Evolutionary conservation across 2,329 filamentous ascomycete genomes (phyloP).

Genomic region (Aspergillus fumigatiaffinis): DNA sequence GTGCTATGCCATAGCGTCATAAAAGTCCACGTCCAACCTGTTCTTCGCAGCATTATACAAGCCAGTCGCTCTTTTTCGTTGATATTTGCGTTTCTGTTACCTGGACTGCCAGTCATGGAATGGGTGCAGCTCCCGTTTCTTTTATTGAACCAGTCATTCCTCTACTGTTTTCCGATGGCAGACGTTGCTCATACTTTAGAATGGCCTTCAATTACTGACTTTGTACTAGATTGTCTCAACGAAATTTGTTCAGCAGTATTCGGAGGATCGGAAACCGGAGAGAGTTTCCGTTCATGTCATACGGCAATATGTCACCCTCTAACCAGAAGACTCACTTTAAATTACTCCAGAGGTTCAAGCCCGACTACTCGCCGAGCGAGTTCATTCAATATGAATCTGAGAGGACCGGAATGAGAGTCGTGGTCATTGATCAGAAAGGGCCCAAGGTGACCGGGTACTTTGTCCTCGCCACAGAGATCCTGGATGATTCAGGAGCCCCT

Average conservation of each 20-base stretch:
- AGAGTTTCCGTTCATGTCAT: constrained; percentile 12
- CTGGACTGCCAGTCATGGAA: constrained; percentile 5
- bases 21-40: not conserved
- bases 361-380: constrained; percentile 81
- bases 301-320: constrained; percentile 53
- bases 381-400: constrained; percentile 96
- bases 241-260: constrained; percentile 16
- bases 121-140: constrained; percentile 12
- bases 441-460: constrained; percentile 97
- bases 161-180: not conserved
- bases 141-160: not conserved
- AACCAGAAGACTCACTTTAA: constrained; percentile 62
- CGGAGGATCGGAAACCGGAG: constrained; percentile 3
- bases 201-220: constrained; percentile 13
- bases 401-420: constrained; percentile 88
- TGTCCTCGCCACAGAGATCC: constrained; percentile 91
- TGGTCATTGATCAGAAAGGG: constrained; percentile 86
- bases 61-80: not conserved
- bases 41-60: not conserved
- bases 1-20: not conserved
- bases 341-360: constrained; percentile 77
- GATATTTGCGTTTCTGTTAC: not conserved
- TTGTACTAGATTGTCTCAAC: constrained; percentile 18
- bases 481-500: constrained; percentile 91
- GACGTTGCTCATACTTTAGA: not conserved